Base-by-base conservation (phyloP, 306 rosid genomes). In the Morella rubra region DNA sequence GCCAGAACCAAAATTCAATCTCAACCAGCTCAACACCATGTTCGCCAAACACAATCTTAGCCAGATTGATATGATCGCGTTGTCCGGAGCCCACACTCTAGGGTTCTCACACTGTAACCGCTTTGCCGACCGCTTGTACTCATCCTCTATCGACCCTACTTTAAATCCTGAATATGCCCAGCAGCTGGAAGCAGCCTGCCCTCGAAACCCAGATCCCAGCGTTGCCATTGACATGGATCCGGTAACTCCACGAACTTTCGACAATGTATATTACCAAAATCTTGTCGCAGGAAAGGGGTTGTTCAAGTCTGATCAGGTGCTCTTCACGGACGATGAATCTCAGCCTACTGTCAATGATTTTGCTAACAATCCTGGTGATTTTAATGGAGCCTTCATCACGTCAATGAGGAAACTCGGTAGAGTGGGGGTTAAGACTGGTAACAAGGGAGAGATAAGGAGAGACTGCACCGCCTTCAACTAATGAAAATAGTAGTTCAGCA, bases 391-490 rank as follows among this genome's bases (percentile, higher is more conserved):
- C 1, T 94, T 93, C 77, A 78, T 45, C 15, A 4, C 72, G 0
- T 96, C 98, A 41, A 94, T 91, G 71, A 90, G 71, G 81, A 89
- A 87, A 85, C 97, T 94, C 3, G 96, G 95, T 4, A 89, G 96
- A 73, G 94, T 91, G 0, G 95, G 96, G 0, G 84, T 94, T 2
- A 94, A 94, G 87, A 86, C 88, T 11, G 93, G 97, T 12, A 72
- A 22, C 0, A n/a, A 45, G 0, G 98, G 97, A 0, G 80, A 90
- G 83, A 78, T 91, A 47, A 85, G 94, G 72, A 85, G 1, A 50
- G 93, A 91, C 71, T 91, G 94, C 79, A 7, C 90, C 0, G 56
- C 79, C 18, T 91, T 93, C 81, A 91, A 93, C 85, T 89, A 77
- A 8, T 77, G 75, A 75, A 18, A 27, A 59, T 24, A 11, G 14